Evolutionary conservation across 768 basidiomycete species (phyloP), one percentile per base, ranked within the genome.

Genomic region (Tulasnella sp.): DNA sequence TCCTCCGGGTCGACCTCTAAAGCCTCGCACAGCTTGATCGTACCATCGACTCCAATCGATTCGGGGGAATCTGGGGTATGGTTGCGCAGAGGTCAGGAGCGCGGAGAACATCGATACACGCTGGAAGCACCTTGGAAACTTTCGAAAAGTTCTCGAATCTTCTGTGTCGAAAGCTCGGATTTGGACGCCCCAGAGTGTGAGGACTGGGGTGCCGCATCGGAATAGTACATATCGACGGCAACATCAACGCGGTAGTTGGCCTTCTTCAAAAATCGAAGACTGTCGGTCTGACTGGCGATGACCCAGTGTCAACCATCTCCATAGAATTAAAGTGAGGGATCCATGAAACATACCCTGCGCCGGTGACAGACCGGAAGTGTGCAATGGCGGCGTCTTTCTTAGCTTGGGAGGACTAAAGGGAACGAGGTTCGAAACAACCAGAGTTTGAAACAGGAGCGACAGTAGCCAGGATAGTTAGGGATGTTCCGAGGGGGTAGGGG

Each of bases 21-120:
- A 63, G 86, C 86, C 62, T 77, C 71, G 60, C 89, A 88, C 43
- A 91, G 70, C 65, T 72, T 74, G 68, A 90, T 79, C 17, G 91
- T 92, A 0, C 89, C 90, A 58, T 90, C 81, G 25, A 88, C 76
- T 3, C 74, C 72, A 61, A 90, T 89, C 53, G 80, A 76, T 4
- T 58, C 49, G 6, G 6, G 14, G 21, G 2, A 55, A 17, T 81
- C 79, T 6, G 34, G 2, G n/a, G 14, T n/a, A 32, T 31, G n/a
- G 14, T n/a, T 29, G 3, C n/a, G 27, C 43, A 45, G 31, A 21
- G 1, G 4, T 6, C 0, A 31, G 25, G 7, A n/a, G 23, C 9
- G 23, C 19, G 11, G 40, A 29, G 21, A 9, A 27, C 4, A 58
- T 17, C 34, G 9, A 23, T 14, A 39, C 11, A 29, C 19, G 19